Conservation (phyloP, 805 yeast genomes). For the Saturnispora mendoncae region DNA sequence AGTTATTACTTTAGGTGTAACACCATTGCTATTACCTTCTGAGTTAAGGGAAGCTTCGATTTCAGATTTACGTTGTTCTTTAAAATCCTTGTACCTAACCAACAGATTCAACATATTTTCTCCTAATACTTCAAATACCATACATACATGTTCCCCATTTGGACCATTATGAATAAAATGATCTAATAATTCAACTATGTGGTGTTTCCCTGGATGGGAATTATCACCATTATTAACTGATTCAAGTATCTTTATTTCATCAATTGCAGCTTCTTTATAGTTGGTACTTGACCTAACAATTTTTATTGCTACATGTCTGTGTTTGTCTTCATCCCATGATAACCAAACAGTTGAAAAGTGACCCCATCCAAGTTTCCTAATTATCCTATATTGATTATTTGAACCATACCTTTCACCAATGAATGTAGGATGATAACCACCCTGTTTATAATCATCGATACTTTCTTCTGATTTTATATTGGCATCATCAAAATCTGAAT, state of each 20-base stretch:
- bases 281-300: slow-evolving; percentile 46
- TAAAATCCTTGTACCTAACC: slow-evolving; percentile 37
- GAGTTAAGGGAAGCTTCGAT: slow-evolving; percentile 10
- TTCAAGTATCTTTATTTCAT: slow-evolving; percentile 47
- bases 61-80: slow-evolving; percentile 25
- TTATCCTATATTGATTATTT: slow-evolving; percentile 36
- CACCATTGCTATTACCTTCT: background rate
- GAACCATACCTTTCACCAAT: slow-evolving; percentile 47
- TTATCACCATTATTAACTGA: slow-evolving; percentile 24
- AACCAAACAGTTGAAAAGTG: slow-evolving; percentile 69
- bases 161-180: slow-evolving; percentile 51
- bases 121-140: slow-evolving; percentile 60
- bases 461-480: slow-evolving; percentile 39
- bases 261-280: slow-evolving; percentile 56
- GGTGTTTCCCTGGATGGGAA: slow-evolving; percentile 41
- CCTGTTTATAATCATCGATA: slow-evolving; percentile 42
- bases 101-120: slow-evolving; percentile 47
- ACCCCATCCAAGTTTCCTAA: slow-evolving; percentile 63
- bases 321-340: slow-evolving; percentile 33
- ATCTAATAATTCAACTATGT: slow-evolving; percentile 46
- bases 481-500: background rate
- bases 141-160: slow-evolving; percentile 54
- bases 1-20: slow-evolving; percentile 1
- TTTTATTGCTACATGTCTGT: slow-evolving; percentile 51
- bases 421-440: slow-evolving; percentile 59